phyloP scores from a whole-genome alignment of 140 eudicot species.

The Erigeron philadelphicus region DNA sequence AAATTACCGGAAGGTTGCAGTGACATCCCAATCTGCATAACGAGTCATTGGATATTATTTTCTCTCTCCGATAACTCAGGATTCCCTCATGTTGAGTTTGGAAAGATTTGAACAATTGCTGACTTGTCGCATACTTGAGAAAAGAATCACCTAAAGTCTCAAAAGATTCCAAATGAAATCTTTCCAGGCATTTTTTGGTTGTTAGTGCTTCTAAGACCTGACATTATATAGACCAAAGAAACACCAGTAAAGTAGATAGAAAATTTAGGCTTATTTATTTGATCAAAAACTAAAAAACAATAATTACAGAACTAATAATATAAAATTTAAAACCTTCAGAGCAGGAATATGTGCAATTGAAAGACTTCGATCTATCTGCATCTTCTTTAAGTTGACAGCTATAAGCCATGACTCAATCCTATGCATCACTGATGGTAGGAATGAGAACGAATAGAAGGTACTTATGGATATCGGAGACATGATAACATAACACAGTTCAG shows the following conservation, averaged over 20 bases:
- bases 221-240: neutral
- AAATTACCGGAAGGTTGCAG: constrained; percentile 60
- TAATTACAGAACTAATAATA: neutral
- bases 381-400: constrained; percentile 55
- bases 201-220: constrained; percentile 88
- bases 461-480: constrained; percentile 69
- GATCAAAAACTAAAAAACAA: neutral
- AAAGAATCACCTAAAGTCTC: constrained; percentile 94
- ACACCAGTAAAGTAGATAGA: neutral
- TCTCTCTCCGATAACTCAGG: constrained; percentile 44
- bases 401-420: constrained; percentile 67
- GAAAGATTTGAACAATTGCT: constrained; percentile 51
- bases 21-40: constrained; percentile 75
- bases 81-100: constrained; percentile 70
- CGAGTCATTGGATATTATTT: constrained; percentile 49
- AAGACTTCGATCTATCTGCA: constrained; percentile 39
- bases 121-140: constrained; percentile 72
- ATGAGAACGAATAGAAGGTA: constrained; percentile 59
- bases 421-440: constrained; percentile 74
- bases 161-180: constrained; percentile 64
- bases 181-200: constrained; percentile 67
- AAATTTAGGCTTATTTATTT: neutral
- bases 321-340: constrained; percentile 37
- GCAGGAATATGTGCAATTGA: constrained; percentile 49
- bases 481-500: constrained; percentile 62